Percentiles rank a stretch among this genome's conserved stretches.
Conservation (phyloP, 1,284 basidiomycete genomes). For the Leccinum pallidistipes region DNA sequence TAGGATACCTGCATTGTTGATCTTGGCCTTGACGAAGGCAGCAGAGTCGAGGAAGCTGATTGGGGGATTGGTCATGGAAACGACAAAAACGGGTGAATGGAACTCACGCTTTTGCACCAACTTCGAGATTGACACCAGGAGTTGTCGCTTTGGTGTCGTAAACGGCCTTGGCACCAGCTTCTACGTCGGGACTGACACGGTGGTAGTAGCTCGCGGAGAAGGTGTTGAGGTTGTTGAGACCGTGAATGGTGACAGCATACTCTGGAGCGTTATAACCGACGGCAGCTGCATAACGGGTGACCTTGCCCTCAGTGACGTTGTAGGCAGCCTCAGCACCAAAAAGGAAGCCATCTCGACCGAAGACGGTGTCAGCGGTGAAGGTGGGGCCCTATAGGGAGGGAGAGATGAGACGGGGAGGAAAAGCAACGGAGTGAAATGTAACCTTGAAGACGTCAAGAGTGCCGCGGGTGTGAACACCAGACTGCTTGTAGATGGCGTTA, state of each 20-base stretch:
- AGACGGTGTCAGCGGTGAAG: constrained; percentile 93
- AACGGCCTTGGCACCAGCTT: constrained; percentile 97
- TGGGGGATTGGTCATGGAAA: neutral
- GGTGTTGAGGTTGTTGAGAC: constrained; percentile 91
- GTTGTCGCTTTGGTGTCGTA: constrained; percentile 94
- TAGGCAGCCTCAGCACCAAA: constrained; percentile 95
- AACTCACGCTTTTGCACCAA: constrained; percentile 91
- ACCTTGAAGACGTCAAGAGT: constrained; percentile 96
- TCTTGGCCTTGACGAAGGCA: constrained; percentile 97
- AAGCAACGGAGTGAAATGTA: constrained; percentile 10
- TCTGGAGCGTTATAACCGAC: constrained; percentile 95
- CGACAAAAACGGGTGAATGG: neutral
- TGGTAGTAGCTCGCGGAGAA: constrained; percentile 99
- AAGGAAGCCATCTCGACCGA: constrained; percentile 97
- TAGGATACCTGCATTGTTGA: constrained; percentile 94
- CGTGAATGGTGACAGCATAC: constrained; percentile 95
- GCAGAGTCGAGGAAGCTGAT: constrained; percentile 81
- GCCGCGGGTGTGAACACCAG: constrained; percentile 92
- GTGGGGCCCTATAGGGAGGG: constrained; percentile 81
- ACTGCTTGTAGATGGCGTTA: constrained; percentile 94
- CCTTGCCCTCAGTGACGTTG: constrained; percentile 92
- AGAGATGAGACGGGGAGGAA: constrained; percentile 5
- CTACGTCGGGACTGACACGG: constrained; percentile 91
- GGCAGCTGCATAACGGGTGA: constrained; percentile 92
- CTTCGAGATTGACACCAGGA: constrained; percentile 89